Conservation (phyloP, 768 basidiomycete genomes). For the Naganishia antarctica region DNA sequence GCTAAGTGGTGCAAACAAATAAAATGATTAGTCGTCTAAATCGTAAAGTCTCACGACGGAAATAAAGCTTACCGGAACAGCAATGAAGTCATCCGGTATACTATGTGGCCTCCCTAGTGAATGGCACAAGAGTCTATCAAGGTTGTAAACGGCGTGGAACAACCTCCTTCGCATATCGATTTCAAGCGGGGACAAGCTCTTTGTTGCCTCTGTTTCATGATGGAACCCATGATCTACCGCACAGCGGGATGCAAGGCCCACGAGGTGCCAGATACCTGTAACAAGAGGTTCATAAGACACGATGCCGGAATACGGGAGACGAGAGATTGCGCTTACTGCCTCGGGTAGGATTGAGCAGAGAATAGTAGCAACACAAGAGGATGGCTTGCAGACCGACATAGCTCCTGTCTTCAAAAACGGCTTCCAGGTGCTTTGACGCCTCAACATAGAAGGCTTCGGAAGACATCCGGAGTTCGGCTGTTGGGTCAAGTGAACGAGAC, state of each 20-base stretch:
- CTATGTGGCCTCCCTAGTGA: constrained; percentile 47
- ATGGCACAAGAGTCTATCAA: constrained; percentile 47
- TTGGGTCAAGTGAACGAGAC: constrained; percentile 49
- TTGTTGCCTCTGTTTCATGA: constrained; percentile 44
- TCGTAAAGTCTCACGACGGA: not conserved
- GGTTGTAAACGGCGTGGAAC: constrained; percentile 48
- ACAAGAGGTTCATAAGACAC: not conserved
- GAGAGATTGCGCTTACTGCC: constrained; percentile 33
- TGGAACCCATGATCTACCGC: constrained; percentile 50
- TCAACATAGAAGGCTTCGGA: constrained; percentile 50
- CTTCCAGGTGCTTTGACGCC: constrained; percentile 49
- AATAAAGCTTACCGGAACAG: constrained; percentile 40
- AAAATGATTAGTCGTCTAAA: not conserved
- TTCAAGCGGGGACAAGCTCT: constrained; percentile 40
- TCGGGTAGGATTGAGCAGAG: constrained; percentile 50
- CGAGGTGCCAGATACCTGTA: constrained; percentile 49
- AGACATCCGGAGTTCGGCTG: constrained; percentile 48
- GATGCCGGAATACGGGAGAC: too few species aligned
- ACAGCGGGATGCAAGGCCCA: constrained; percentile 47
- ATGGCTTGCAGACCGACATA: constrained; percentile 50
- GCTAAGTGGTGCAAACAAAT: constrained; percentile 7
- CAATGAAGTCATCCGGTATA: constrained; percentile 50
- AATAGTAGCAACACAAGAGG: constrained; percentile 48
- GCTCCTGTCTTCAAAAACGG: constrained; percentile 44
- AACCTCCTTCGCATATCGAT: constrained; percentile 47